Evolutionary conservation across 345 rosid genomes (phyloP).

Genomic region (Pugionium dolabratum): DNA sequence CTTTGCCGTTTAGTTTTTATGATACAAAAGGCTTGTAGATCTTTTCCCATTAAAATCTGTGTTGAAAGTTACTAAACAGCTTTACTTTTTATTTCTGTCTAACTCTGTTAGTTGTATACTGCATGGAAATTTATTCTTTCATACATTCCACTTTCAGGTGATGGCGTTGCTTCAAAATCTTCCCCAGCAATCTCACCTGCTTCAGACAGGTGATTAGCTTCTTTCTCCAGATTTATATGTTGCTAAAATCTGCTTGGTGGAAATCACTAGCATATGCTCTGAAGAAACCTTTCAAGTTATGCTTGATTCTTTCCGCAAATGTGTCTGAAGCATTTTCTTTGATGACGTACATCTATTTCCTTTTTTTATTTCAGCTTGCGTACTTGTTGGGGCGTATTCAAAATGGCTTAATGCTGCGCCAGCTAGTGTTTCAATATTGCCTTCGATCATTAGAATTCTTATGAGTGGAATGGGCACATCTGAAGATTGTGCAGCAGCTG

Average conservation of each 20-base stretch:
- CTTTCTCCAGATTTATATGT: slow-evolving; percentile 19
- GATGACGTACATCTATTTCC: slow-evolving; percentile 19
- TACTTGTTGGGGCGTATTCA: slow-evolving; percentile 95
- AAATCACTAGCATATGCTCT: slow-evolving; percentile 23
- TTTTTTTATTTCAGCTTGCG: slow-evolving; percentile 67
- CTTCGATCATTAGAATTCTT: slow-evolving; percentile 71
- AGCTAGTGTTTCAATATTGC: slow-evolving; percentile 68
- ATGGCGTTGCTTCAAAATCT: slow-evolving; percentile 82
- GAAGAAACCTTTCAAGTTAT: slow-evolving; percentile 21
- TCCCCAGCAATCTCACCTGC: slow-evolving; percentile 88
- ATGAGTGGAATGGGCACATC: slow-evolving; percentile 89
- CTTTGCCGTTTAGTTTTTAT: slow-evolving; percentile 16
- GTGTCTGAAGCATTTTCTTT: slow-evolving; percentile 20
- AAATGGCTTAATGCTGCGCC: slow-evolving; percentile 92
- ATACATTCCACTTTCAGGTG: slow-evolving; percentile 52
- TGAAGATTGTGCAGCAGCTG: slow-evolving; percentile 98
- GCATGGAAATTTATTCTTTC: slow-evolving; percentile 17
- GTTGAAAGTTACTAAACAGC: slow-evolving; percentile 16
- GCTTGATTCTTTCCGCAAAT: slow-evolving; percentile 14
- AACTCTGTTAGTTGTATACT: slow-evolving; percentile 14
- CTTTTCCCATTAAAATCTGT: slow-evolving; percentile 8
- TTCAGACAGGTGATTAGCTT: slow-evolving; percentile 74
- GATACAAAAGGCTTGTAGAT: slow-evolving; percentile 7
- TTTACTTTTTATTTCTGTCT: slow-evolving; percentile 17
- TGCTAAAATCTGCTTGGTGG: slow-evolving; percentile 24